phyloP scores from a whole-genome alignment of 108 stramenopile species.

The Tribonema minus region DNA sequence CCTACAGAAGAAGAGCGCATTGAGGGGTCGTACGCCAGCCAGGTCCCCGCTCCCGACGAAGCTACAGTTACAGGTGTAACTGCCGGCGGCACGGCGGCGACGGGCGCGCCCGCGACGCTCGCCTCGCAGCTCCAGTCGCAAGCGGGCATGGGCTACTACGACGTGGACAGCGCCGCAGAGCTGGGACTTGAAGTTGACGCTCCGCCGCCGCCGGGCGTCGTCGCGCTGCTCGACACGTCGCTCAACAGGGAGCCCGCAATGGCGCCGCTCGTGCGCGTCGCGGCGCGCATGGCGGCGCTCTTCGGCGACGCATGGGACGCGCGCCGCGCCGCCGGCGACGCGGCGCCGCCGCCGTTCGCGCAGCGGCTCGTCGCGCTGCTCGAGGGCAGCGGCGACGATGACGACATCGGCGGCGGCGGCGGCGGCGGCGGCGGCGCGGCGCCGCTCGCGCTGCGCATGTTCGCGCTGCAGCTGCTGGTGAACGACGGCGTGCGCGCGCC shows the following conservation, averaged over 20 bases:
- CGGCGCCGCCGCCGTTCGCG: neutral
- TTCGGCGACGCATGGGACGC: neutral
- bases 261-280: neutral
- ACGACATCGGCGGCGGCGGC: too few relatives aligned
- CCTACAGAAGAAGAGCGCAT: neutral
- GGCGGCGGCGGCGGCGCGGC: too few relatives aligned
- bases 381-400: too few relatives aligned
- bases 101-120: neutral
- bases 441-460: constrained; percentile 13
- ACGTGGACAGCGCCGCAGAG: neutral
- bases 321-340: neutral
- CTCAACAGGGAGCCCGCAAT: neutral
- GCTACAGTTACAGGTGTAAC: neutral
- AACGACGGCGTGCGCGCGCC: constrained; percentile 5
- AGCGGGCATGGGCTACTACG: neutral
- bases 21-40: neutral
- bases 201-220: neutral
- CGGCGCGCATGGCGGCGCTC: neutral
- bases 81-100: neutral
- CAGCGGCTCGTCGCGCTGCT: neutral
- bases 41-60: neutral
- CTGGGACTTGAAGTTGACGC: neutral
- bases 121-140: neutral
- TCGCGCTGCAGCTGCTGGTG: constrained; percentile 32
- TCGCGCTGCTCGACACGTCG: neutral